phyloP scores from a whole-genome alignment of 1,139 yeast genomes.

The Debaryomycetaceae sp. region DNA sequence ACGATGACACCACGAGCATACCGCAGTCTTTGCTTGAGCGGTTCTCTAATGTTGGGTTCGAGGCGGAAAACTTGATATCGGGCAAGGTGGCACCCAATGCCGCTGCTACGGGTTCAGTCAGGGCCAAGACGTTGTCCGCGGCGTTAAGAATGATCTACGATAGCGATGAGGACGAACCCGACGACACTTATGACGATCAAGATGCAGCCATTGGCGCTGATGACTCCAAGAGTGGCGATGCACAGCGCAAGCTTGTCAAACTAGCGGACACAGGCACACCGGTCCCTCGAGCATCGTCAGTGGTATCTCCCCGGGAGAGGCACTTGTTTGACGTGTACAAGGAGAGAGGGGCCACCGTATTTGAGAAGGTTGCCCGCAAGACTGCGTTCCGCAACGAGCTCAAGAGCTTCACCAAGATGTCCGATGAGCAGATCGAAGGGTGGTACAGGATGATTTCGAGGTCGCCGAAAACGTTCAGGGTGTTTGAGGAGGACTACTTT shows the following conservation, averaged over 20 bases:
- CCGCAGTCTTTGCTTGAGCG: conserved; percentile 12
- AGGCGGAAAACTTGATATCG: conserved; percentile 14
- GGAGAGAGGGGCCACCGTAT: conserved; percentile 42
- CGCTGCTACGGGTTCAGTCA: too few species aligned
- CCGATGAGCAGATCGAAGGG: conserved; percentile 90
- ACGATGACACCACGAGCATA: conserved; percentile 11
- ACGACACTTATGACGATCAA: conserved; percentile 79
- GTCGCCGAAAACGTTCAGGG: conserved; percentile 56
- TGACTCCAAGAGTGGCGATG: conserved; percentile 15
- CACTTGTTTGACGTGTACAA: conserved; percentile 56
- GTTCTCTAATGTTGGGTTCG: conserved; percentile 15
- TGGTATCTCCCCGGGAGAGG: conserved; percentile 34
- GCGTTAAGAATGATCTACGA: conserved; percentile 66
- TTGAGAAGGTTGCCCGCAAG: conserved; percentile 51
- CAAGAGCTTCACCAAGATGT: conserved; percentile 56
- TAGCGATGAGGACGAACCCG: conserved; percentile 75
- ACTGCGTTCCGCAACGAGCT: conserved; percentile 48
- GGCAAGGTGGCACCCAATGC: conserved; percentile 13
- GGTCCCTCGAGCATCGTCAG: conserved; percentile 9
- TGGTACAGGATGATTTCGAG: conserved; percentile 78
- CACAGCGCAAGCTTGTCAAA: conserved; percentile 8
- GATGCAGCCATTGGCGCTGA: conserved; percentile 34
- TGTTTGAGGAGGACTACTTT: conserved; percentile 61
- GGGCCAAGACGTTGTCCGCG: conserved; percentile 55
- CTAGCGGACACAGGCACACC: conserved; percentile 1